A percentile compares a stretch with the other conserved stretches of the same genome.
Evolutionary conservation across 495 filamentous ascomycete species (phyloP).

Genomic region (Xylaria telfairii): DNA sequence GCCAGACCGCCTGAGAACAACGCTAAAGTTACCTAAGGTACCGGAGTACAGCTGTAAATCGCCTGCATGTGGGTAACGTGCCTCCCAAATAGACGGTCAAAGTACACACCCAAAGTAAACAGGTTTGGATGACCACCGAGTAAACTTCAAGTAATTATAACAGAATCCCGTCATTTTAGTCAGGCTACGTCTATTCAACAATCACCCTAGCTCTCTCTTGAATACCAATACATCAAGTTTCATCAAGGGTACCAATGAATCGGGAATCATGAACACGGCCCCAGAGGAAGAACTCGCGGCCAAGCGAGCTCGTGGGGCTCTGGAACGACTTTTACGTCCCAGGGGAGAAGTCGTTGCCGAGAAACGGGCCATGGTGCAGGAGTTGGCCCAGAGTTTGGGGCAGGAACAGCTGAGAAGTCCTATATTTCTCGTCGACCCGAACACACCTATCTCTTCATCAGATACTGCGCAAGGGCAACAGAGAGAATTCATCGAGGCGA

Average conservation of each 20-base stretch:
- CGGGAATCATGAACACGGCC: conserved; percentile 11
- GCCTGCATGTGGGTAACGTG: background rate
- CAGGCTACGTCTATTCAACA: background rate
- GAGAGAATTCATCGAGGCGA: conserved; percentile 62
- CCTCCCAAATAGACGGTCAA: background rate
- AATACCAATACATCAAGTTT: background rate
- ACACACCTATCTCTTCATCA: conserved; percentile 29
- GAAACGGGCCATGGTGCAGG: conserved; percentile 37
- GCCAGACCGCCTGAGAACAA: background rate
- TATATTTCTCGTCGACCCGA: conserved; percentile 46
- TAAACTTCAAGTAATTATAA: background rate
- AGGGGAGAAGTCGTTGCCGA: conserved; percentile 44
- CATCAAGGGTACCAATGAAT: background rate
- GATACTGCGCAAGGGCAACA: conserved; percentile 42
- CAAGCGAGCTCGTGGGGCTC: conserved; percentile 32
- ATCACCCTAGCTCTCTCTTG: background rate
- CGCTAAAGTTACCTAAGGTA: background rate
- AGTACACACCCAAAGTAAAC: background rate
- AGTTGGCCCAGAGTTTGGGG: conserved; percentile 39
- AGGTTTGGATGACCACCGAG: background rate
- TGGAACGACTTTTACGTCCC: conserved; percentile 41
- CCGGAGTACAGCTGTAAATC: background rate
- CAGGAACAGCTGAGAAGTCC: conserved; percentile 38
- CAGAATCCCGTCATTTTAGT: background rate
- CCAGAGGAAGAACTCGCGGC: conserved; percentile 28